These are phyloP conservation scores for Hypoxylon sp. DNA, from an alignment of 2,329 filamentous ascomycete genomes.

Conservation along the genomic window DNA sequence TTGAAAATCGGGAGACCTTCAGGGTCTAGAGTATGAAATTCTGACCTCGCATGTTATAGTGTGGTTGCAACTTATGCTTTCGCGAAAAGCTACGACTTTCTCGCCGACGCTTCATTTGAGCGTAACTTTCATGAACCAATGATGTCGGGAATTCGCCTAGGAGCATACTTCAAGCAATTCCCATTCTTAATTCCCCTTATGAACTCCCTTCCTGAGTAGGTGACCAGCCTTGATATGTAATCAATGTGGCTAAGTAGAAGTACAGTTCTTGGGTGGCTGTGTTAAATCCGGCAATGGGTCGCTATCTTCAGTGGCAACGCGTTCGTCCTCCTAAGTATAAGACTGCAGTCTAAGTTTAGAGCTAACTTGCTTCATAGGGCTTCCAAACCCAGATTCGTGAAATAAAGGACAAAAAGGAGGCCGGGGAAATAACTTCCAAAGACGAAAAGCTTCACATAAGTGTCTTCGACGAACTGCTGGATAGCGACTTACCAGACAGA, in stretches of 20 bases:
- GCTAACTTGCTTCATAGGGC: slow-evolving; percentile 6
- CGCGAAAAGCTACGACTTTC: slow-evolving; percentile 23
- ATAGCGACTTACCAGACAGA: slow-evolving; percentile 35
- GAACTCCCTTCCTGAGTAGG: slow-evolving; percentile 12
- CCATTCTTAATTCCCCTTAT: slow-evolving; percentile 6
- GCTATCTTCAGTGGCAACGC: slow-evolving; percentile 13
- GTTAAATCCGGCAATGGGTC: not conserved
- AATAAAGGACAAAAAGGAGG: slow-evolving; percentile 8
- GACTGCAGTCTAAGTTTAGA: not conserved
- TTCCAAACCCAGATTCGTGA: slow-evolving; percentile 17
- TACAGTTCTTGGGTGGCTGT: slow-evolving; percentile 5
- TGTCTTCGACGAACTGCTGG: slow-evolving; percentile 40
- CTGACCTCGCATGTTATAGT: not conserved
- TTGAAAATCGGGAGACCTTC: not conserved
- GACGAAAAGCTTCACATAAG: slow-evolving; percentile 19
- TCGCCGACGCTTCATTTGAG: slow-evolving; percentile 17
- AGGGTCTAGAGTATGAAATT: not conserved
- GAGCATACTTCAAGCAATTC: slow-evolving; percentile 4
- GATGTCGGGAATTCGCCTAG: slow-evolving; percentile 7
- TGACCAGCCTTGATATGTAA: not conserved
- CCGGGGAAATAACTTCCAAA: not conserved
- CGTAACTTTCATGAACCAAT: slow-evolving; percentile 12
- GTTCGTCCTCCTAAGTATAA: not conserved
- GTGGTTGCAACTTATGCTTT: slow-evolving; percentile 25
- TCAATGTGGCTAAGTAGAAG: not conserved